These are phyloP conservation scores for Phytophthora sp. DNA, from an alignment of 352 stramenopile genomes.

Conservation along the genomic window DNA sequence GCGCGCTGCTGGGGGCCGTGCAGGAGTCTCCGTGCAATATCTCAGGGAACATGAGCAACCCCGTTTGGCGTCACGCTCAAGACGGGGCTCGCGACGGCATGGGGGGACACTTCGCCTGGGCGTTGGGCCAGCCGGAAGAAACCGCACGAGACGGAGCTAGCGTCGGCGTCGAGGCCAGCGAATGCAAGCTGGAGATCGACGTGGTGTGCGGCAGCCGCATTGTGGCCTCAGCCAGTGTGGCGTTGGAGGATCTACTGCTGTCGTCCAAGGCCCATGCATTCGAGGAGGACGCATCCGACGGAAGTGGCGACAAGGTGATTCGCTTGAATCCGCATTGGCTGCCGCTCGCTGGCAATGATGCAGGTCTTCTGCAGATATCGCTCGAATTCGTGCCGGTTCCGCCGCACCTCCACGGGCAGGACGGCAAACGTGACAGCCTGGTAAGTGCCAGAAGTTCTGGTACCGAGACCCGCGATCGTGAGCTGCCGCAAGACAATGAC, in stretches of 20 bases:
- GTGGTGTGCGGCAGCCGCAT: conserved; percentile 59
- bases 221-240: conserved; percentile 45
- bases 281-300: conserved; percentile 21
- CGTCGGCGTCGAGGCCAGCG: conserved; percentile 22
- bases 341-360: conserved; percentile 42
- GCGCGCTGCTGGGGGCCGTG: conserved; percentile 47
- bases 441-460: conserved; percentile 9
- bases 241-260: conserved; percentile 36
- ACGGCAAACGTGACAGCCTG: neutral
- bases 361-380: conserved; percentile 54
- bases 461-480: neutral
- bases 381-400: conserved; percentile 53
- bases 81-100: conserved; percentile 32
- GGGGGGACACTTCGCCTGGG: conserved; percentile 50
- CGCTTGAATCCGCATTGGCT: conserved; percentile 46
- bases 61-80: conserved; percentile 41
- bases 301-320: conserved; percentile 11
- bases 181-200: conserved; percentile 58
- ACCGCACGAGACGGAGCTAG: neutral
- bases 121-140: conserved; percentile 34
- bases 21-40: conserved; percentile 53
- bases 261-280: conserved; percentile 24
- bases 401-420: conserved; percentile 1
- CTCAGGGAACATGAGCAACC: conserved; percentile 43
- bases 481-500: conserved; percentile 20